Evolutionary conservation across 371 early-diverging fungal species (phyloP), one percentile per base, ranked within the genome.

Genomic region (Mortierella sp.): DNA sequence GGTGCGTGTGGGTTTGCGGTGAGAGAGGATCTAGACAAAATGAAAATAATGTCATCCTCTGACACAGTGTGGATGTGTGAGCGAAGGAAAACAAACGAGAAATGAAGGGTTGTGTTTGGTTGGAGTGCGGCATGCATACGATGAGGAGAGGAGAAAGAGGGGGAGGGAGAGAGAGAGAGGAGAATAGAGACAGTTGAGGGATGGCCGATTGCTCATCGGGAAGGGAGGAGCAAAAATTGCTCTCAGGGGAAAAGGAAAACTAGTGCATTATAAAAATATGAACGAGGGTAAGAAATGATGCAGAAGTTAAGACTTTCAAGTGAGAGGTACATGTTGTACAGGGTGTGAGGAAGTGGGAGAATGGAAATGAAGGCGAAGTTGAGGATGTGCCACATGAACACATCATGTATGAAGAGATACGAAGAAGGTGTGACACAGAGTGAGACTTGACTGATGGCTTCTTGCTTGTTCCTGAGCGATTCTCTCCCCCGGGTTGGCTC

Each of bases 21-120:
- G 6, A 21, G 61, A 61, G 61, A 19, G 34, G 61, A 61, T 61
- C 61, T 61, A 34, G 61, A 59, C 61, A 59, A 59, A 28, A 31
- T 5, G 9, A 48, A 48, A 48, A 48, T 10, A 14, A 48, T 5
- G 13, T 1, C n/a, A n/a, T n/a, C n/a, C n/a, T 59, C 59, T 14
- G 11, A 31, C 28, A 59, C 16, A 8, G 28, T 59, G 31, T 59
- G 54, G n/a, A n/a, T 28, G 28, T 55, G 26, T 24, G n/a, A 54
- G 59, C 28, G 59, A 59, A 34, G 31, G 34, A 14, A 34, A 4
- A 61, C 19, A 34, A 61, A 59, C 13, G 34, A 61, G 34, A 57
- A 57, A 57, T 57, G 57, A 57, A 57, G 13, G n/a, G 26, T 26
- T 26, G 10, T 1, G 28, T 57, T 28, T 6, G 43, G 43, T 40